Percentiles rank a stretch among this genome's conserved stretches.
Evolutionary conservation across 805 yeast genomes (phyloP).

Genomic region (Lipomyces spencermartinsiae): DNA sequence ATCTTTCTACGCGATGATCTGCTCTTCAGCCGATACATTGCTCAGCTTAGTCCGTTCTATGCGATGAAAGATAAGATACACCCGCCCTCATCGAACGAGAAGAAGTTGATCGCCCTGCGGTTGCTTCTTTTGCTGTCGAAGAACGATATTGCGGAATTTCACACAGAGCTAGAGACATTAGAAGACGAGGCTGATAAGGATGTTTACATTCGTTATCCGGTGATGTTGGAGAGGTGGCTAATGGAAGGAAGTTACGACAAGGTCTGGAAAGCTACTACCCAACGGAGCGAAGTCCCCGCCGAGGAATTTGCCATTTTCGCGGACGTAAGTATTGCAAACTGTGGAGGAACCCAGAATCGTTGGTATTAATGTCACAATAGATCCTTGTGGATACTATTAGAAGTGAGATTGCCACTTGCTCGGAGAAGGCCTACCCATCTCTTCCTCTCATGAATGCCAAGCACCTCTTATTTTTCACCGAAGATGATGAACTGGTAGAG

Average conservation of each 20-base stretch:
- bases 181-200: constrained; percentile 69
- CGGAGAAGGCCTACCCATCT: constrained; percentile 75
- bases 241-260: constrained; percentile 97
- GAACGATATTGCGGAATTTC: constrained; percentile 86
- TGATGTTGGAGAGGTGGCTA: constrained; percentile 87
- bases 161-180: constrained; percentile 82
- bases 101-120: constrained; percentile 77
- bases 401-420: constrained; percentile 80
- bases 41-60: constrained; percentile 82
- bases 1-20: constrained; percentile 67
- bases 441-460: constrained; percentile 85
- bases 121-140: constrained; percentile 77
- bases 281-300: constrained; percentile 56
- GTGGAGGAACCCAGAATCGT: not conserved
- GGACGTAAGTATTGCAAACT: constrained; percentile 44
- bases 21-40: constrained; percentile 72
- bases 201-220: constrained; percentile 78
- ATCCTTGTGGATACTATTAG: constrained; percentile 69
- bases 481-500: constrained; percentile 59
- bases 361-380: constrained; percentile 8
- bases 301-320: constrained; percentile 82
- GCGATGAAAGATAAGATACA: constrained; percentile 49
- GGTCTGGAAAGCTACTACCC: constrained; percentile 78
- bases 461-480: constrained; percentile 71
- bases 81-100: constrained; percentile 63